Conservation (phyloP, 1,284 basidiomycete species). For the Stygiomarasmius scandens region DNA sequence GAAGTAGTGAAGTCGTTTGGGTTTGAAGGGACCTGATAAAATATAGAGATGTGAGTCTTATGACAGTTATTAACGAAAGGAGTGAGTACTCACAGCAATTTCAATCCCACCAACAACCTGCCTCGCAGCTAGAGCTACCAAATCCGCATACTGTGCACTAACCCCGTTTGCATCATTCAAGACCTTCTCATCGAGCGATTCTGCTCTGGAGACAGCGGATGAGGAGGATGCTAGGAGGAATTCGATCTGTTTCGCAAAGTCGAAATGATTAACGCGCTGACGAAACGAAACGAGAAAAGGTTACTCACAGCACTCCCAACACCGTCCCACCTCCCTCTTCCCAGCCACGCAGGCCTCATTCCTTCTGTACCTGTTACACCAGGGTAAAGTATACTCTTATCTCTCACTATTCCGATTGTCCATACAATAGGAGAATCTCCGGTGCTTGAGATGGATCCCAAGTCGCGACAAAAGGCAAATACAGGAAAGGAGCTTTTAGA, state of each 20-base stretch:
- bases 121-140: constrained; percentile 50
- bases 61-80: constrained; percentile 53
- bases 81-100: constrained; percentile 45
- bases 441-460: constrained; percentile 33
- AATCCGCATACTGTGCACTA: constrained; percentile 47
- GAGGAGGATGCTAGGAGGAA: too few relatives aligned
- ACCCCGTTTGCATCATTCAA: constrained; percentile 40
- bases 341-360: constrained; percentile 32
- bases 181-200: constrained; percentile 47
- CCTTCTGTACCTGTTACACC: constrained; percentile 29
- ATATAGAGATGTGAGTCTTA: not conserved
- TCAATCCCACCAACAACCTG: constrained; percentile 56
- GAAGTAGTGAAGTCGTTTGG: constrained; percentile 51
- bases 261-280: too few relatives aligned
- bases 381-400: constrained; percentile 49
- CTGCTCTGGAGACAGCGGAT: constrained; percentile 40
- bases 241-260: not conserved
- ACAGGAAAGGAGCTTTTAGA: constrained; percentile 46
- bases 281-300: not conserved
- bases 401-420: constrained; percentile 46
- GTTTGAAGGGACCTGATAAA: not conserved
- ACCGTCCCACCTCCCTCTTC: not conserved
- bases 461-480: constrained; percentile 50
- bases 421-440: constrained; percentile 37
- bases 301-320: not conserved